Evolutionary conservation across 768 basidiomycete genomes (phyloP).

Genomic region (Tricholoma saponaceum): DNA sequence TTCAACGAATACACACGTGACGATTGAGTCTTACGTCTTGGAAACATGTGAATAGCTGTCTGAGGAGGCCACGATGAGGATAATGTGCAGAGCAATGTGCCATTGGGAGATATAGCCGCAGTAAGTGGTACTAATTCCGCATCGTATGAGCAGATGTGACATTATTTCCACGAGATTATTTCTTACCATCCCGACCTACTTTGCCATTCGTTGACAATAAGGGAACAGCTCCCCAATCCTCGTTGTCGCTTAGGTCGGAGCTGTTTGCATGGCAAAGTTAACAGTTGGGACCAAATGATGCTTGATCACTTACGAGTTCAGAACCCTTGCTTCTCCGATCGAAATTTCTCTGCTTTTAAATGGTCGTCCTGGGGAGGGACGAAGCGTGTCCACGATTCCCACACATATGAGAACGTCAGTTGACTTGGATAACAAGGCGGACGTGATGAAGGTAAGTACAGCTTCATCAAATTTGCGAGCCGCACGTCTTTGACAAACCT

Average conservation of each 20-base stretch:
- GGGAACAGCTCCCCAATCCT: slow-evolving; percentile 43
- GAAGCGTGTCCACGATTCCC: slow-evolving; percentile 45
- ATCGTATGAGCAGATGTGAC: not conserved
- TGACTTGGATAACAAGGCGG: slow-evolving; percentile 30
- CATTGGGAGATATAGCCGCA: slow-evolving; percentile 55
- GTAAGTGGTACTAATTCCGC: slow-evolving; percentile 52
- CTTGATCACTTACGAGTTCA: slow-evolving; percentile 46
- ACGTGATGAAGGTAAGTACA: slow-evolving; percentile 42
- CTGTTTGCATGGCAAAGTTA: slow-evolving; percentile 28
- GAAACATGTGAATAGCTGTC: slow-evolving; percentile 41
- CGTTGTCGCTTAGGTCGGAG: slow-evolving; percentile 47
- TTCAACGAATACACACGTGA: not conserved
- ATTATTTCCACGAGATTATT: not conserved
- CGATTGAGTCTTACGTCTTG: slow-evolving; percentile 24
- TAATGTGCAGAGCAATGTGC: slow-evolving; percentile 48
- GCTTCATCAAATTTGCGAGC: slow-evolving; percentile 39
- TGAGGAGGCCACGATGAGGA: slow-evolving; percentile 38
- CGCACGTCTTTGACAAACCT: slow-evolving; percentile 30
- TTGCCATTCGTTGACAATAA: slow-evolving; percentile 40
- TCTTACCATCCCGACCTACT: slow-evolving; percentile 50
- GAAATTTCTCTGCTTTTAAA: slow-evolving; percentile 32
- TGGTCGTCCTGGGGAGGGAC: slow-evolving; percentile 29
- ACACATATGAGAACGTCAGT: slow-evolving; percentile 36
- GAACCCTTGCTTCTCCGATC: slow-evolving; percentile 45
- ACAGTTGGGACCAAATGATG: not conserved